Base-by-base conservation (phyloP, 495 filamentous ascomycete genomes). In the Filosporella fistucella region DNA sequence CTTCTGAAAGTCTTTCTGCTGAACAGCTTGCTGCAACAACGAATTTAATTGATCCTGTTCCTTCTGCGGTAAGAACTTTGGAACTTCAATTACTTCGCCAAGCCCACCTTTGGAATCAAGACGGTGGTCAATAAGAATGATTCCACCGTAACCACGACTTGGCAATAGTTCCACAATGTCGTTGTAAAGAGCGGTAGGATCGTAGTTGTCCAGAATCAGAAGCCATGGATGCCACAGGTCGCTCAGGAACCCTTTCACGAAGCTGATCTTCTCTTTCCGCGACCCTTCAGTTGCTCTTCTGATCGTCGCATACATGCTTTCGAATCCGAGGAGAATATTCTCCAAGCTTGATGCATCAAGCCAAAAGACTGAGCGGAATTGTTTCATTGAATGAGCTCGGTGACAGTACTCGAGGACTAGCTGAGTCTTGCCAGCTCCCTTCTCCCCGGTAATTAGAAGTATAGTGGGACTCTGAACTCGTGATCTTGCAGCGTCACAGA, bases 161-260 rank as follows among this genome's bases (percentile, higher is more conserved):
- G 51, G 51, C 0, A 54, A 17, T 2, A 49, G 13, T 12, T 54
- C 45, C 39, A 48, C 44, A 33, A 49, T 54, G 18, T 44, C 22
- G 22, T 48, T 54, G 39, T 54, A 54, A 3, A 54, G 23, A 4
- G 23, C 34, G 17, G 18, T 21, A 2, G 44, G 39, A 4, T 44
- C 30, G 33, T 48, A 54, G 25, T 49, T 54, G n/a, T 54, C 51
- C 3, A 54, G 45, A 11, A 54, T 33, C 9, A 54, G 45, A 3
- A 54, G 33, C 51, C 51, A 54, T 32, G 51, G 51, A 34, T 54
- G 51, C 51, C 51, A 54, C 1, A 54, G 17, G 38, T 54, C 39
- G 23, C 30, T 17, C 5, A 54, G 38, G 22, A 54, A 54, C 4
- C 23, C 23, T 3, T 14, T 45, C 18, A 54, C 51, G 22, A 49